phyloP scores from a whole-genome alignment of 83 land plant species.

The Diphasiastrum complanatum region DNA sequence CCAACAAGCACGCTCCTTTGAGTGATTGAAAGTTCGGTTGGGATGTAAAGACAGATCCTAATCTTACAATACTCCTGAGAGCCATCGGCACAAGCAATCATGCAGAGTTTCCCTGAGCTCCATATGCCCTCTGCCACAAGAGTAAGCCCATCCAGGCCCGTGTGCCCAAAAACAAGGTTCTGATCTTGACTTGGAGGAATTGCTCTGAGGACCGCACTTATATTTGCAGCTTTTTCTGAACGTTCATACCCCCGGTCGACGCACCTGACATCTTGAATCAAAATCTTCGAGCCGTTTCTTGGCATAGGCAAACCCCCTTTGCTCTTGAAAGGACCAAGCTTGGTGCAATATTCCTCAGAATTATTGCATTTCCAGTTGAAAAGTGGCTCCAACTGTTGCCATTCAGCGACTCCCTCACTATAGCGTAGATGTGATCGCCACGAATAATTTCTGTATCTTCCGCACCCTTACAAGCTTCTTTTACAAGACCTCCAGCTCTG shows the following conservation, averaged over 20 bases:
- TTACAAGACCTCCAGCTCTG: slow-evolving; percentile 28
- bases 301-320: slow-evolving; percentile 29
- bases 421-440: slow-evolving; percentile 40
- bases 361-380: slow-evolving; percentile 45
- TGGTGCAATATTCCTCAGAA: slow-evolving; percentile 37
- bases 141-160: slow-evolving; percentile 41
- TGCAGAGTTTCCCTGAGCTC: slow-evolving; percentile 61
- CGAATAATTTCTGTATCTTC: slow-evolving; percentile 28
- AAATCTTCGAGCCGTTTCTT: slow-evolving; percentile 28
- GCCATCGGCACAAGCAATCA: slow-evolving; percentile 56
- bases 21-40: slow-evolving; percentile 43
- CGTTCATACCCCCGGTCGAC: background rate
- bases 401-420: slow-evolving; percentile 23
- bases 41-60: slow-evolving; percentile 45
- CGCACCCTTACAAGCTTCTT: slow-evolving; percentile 39
- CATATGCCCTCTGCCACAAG: slow-evolving; percentile 55
- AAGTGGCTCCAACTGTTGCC: slow-evolving; percentile 28
- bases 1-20: slow-evolving; percentile 55
- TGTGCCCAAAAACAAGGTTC: slow-evolving; percentile 26
- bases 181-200: slow-evolving; percentile 26
- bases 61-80: slow-evolving; percentile 24
- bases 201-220: slow-evolving; percentile 50
- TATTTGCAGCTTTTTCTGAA: slow-evolving; percentile 18
- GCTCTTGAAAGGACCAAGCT: slow-evolving; percentile 46
- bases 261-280: slow-evolving; percentile 48